These are phyloP conservation scores for Yarrowia sp. DNA, from an alignment of 805 yeast species.

Conservation along the genomic window DNA sequence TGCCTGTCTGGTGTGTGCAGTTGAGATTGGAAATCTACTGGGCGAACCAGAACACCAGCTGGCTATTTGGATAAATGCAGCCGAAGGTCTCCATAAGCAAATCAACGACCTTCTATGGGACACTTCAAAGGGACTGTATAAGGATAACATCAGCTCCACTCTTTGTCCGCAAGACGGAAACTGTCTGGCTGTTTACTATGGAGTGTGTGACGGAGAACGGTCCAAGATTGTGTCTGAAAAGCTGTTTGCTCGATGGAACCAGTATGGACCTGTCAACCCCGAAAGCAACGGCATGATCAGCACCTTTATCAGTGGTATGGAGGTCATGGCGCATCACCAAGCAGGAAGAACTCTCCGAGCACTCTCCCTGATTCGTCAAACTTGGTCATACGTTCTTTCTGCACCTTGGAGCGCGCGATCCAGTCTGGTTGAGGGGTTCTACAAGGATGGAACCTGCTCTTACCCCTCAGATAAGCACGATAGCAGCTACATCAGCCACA, in stretches of 20 bases:
- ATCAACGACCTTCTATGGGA: constrained; percentile 14
- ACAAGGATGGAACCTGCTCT: constrained; percentile 24
- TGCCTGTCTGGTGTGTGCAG: constrained; percentile 12
- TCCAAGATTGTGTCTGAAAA: constrained; percentile 5
- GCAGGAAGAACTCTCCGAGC: constrained; percentile 17
- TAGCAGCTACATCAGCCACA: constrained; percentile 20
- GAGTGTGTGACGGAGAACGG: background rate
- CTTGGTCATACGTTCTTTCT: background rate
- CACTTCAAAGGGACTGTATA: background rate
- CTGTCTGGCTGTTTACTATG: constrained; percentile 11
- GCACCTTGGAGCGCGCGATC: constrained; percentile 16
- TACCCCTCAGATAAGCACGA: constrained; percentile 8
- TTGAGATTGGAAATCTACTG: constrained; percentile 1
- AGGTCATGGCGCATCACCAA: constrained; percentile 5
- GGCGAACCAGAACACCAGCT: background rate
- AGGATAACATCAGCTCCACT: background rate
- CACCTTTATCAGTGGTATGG: constrained; percentile 1
- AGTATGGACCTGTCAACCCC: constrained; percentile 20
- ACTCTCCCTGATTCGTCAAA: background rate
- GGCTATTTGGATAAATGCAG: background rate
- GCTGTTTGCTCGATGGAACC: constrained; percentile 11
- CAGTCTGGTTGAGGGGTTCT: constrained; percentile 11
- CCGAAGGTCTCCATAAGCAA: background rate
- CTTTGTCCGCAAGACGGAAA: constrained; percentile 30
- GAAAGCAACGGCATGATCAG: constrained; percentile 21